Evolutionary conservation across 169 alveolate genomes (phyloP), one percentile per base, ranked within the genome.

Genomic region (Eimeria nieschulzi): DNA sequence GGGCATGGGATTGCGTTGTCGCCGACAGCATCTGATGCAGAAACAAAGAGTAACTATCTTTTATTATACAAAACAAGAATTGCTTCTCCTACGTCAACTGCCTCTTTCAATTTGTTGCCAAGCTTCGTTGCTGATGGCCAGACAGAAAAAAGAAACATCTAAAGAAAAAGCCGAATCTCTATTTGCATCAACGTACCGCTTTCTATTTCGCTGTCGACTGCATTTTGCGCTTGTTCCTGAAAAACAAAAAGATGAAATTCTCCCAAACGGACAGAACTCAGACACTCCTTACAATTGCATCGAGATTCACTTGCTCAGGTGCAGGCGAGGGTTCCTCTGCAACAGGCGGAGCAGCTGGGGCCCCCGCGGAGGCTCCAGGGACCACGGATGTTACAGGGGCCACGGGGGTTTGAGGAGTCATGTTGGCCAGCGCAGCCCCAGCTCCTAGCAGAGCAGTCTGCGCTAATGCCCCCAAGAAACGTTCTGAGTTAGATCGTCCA

Each of bases 31-130:
- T 54, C 86, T 78, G 85, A 53, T 0, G 68, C 66, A 76, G n/a
- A 51, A 21, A 59, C 26, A 7, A 9, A 51, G 9, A 15, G 7
- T 10, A 19, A 53, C 5, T 33, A 6, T 51, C 39, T n/a, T 25
- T 55, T 80, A 1, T 46, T 21, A 9, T 19, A 9, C 23, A 5
- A 68, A 68, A 21, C 46, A 21, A 21, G n/a, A 21, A 21, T 17
- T 19, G 13, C 6, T 9, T 9, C 0, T 23, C 55, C 26, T n/a
- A 85, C 92, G 39, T 85, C 64, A 15, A 85, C 92, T 0, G 92
- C 92, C 26, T 68, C 92, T 26, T 85, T 76, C 84, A 85, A 39
- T 63, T 85, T 71, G 63, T 76, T 66, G 72, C 92, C 92, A 23
- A 85, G 71, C 39, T 76, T 39, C 61, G 76, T 76, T 8, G 92